Conservation (phyloP, 257 asterid species). For the Schizonepeta tenuifolia region DNA sequence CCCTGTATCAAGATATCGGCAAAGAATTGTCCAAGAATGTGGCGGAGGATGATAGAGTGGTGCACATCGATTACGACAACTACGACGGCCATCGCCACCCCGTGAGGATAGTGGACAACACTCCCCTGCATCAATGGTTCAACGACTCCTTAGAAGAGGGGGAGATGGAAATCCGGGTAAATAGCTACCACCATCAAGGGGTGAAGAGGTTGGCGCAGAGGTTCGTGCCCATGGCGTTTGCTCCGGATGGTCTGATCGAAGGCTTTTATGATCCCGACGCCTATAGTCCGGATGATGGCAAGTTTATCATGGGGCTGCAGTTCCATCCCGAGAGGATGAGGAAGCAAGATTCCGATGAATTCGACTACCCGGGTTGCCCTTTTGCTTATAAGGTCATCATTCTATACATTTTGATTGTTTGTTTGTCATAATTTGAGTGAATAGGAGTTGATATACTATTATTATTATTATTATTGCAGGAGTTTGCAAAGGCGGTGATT, state of each 20-base stretch:
- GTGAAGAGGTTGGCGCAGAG: constrained; percentile 80
- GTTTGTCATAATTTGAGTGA: neutral
- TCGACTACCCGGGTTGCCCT: constrained; percentile 87
- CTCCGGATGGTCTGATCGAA: constrained; percentile 85
- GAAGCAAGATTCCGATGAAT: constrained; percentile 54
- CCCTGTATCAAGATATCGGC: constrained; percentile 80
- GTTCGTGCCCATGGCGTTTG: constrained; percentile 89
- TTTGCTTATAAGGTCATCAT: constrained; percentile 58
- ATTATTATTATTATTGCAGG: constrained; percentile 32
- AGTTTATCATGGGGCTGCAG: constrained; percentile 93
- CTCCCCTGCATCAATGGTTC: constrained; percentile 82
- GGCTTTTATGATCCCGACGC: constrained; percentile 88
- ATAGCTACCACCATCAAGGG: constrained; percentile 96
- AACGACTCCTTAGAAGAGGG: constrained; percentile 53
- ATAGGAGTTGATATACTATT: neutral
- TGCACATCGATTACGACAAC: constrained; percentile 74
- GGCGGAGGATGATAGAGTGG: constrained; percentile 35
- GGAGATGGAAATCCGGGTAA: constrained; percentile 62
- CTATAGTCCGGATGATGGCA: constrained; percentile 80
- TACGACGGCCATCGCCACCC: constrained; percentile 79
- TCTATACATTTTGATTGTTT: neutral
- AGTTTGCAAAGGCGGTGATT: constrained; percentile 69
- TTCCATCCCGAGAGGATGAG: constrained; percentile 96
- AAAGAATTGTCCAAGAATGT: constrained; percentile 48
- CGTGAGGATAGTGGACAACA: constrained; percentile 53